Evolutionary conservation across 768 basidiomycete species (phyloP).

Genomic region (Dendrothele bispora): DNA sequence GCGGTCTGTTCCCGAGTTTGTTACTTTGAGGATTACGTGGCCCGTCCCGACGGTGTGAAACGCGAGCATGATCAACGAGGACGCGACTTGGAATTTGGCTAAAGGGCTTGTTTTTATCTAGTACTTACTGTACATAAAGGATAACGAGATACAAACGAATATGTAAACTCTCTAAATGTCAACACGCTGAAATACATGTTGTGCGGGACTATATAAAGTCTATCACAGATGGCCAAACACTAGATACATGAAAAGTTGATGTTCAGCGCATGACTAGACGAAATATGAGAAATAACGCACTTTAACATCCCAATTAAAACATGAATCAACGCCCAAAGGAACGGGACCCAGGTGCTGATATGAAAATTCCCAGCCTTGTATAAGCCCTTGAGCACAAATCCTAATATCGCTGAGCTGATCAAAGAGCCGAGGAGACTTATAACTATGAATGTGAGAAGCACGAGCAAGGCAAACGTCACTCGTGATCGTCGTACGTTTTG

Average conservation of each 20-base stretch:
- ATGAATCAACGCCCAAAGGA: constrained; percentile 40
- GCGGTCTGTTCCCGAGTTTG: too few species aligned
- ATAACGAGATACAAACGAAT: too few species aligned
- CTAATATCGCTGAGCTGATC: constrained; percentile 36
- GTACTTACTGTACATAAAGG: too few species aligned
- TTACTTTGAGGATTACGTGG: too few species aligned
- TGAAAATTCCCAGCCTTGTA: constrained; percentile 35
- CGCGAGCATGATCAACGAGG: too few species aligned
- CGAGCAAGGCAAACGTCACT: constrained; percentile 37
- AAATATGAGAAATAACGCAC: constrained; percentile 25
- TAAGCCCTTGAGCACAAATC: constrained; percentile 37
- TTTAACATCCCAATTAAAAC: constrained; percentile 39
- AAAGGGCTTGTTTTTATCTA: too few species aligned
- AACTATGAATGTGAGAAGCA: constrained; percentile 34
- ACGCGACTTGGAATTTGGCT: too few species aligned
- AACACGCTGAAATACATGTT: too few species aligned
- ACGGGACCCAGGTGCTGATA: constrained; percentile 49
- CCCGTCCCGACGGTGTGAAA: too few species aligned
- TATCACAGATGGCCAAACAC: constrained; percentile 43
- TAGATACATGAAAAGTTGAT: constrained; percentile 10
- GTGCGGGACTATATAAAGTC: constrained; percentile 45
- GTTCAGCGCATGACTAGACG: neutral
- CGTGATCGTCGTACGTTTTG: constrained; percentile 36
- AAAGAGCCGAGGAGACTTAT: constrained; percentile 37
- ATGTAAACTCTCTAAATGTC: too few species aligned